These are phyloP conservation scores for Cajanus cajan DNA, from an alignment of 306 rosid genomes.

Conservation along the genomic window DNA sequence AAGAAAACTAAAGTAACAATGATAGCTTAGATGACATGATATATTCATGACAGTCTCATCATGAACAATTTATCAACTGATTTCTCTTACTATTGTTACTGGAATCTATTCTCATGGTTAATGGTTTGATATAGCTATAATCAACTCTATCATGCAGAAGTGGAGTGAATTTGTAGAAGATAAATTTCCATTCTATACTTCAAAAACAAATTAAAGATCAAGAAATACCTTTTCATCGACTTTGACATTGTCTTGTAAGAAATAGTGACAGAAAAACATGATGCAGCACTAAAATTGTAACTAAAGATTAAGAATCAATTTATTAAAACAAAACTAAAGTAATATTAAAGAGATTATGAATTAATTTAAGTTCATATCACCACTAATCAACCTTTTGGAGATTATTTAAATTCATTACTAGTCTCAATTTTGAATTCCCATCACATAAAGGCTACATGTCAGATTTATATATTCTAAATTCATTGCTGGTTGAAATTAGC, in stretches of 20 bases:
- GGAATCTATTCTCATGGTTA: neutral
- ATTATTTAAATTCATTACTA: too few relatives aligned
- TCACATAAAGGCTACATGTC: too few relatives aligned
- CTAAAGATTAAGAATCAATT: neutral
- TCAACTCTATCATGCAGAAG: neutral
- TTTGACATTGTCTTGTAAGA: slow-evolving; percentile 1
- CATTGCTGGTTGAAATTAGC: too few relatives aligned
- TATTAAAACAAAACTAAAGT: slow-evolving; percentile 1
- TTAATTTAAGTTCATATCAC: too few relatives aligned
- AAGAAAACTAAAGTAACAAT: slow-evolving; percentile 5
- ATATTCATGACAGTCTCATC: neutral
- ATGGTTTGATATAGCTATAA: neutral
- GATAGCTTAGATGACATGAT: neutral
- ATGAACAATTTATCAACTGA: neutral
- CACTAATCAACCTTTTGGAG: neutral
- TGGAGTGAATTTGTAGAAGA: neutral
- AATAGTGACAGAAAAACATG: neutral
- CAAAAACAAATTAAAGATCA: slow-evolving; percentile 6
- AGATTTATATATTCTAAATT: too few relatives aligned
- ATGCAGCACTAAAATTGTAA: neutral
- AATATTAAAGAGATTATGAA: too few relatives aligned
- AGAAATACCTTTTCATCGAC: neutral
- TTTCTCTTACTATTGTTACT: slow-evolving; percentile 10
- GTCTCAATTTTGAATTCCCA: too few relatives aligned
- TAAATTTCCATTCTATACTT: neutral